Conservation (phyloP, 2,329 filamentous ascomycete genomes). For the Phyllosticta ampelicida region DNA sequence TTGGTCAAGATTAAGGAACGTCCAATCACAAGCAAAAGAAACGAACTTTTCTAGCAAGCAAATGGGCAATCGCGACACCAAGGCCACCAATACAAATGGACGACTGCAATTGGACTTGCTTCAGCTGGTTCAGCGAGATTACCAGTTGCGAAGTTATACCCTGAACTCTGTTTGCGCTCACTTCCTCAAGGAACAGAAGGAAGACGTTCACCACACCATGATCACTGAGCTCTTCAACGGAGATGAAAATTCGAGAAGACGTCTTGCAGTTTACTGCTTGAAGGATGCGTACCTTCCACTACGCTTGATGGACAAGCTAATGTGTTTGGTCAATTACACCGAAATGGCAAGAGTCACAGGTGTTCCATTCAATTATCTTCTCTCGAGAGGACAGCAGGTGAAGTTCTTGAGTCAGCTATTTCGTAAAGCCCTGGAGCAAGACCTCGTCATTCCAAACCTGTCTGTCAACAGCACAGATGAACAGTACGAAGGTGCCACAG, state of each 20-base stretch:
- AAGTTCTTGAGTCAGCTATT: constrained; percentile 97
- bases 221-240: constrained; percentile 98
- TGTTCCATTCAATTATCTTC: constrained; percentile 89
- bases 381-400: constrained; percentile 88
- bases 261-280: constrained; percentile 88
- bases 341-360: constrained; percentile 99
- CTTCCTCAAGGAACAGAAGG: constrained; percentile 93
- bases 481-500: constrained; percentile 94
- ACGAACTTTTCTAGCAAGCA: constrained; percentile 95
- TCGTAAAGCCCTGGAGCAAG: constrained; percentile 85
- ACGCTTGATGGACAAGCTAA: constrained; percentile 90
- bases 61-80: constrained; percentile 92
- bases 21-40: constrained; percentile 61
- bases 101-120: constrained; percentile 85
- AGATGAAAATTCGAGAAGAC: constrained; percentile 80
- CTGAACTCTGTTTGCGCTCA: constrained; percentile 93
- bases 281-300: constrained; percentile 97
- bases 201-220: constrained; percentile 98
- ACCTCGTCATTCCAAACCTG: constrained; percentile 86
- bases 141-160: constrained; percentile 93
- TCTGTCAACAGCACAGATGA: constrained; percentile 61
- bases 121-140: constrained; percentile 89
- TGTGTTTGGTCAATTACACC: constrained; percentile 97
- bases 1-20: constrained; percentile 68
- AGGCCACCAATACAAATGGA: constrained; percentile 88